Evolutionary conservation across 768 basidiomycete genomes (phyloP).

Genomic region (Mycena vitilis): DNA sequence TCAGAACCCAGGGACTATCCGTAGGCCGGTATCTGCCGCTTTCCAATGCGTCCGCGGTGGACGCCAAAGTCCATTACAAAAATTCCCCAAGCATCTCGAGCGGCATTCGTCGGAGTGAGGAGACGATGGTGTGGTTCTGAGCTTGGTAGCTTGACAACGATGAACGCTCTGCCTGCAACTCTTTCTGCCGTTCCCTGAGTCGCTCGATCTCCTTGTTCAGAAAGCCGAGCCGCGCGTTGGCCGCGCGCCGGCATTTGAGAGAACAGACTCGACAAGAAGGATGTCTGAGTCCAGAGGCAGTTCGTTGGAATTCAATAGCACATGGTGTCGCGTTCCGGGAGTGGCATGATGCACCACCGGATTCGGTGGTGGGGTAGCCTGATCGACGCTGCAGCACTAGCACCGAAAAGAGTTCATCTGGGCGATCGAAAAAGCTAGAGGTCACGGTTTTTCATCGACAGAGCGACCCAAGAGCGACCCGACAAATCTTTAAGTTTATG

Average conservation of each 20-base stretch:
- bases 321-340: slow-evolving; percentile 1
- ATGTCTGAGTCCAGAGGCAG: neutral
- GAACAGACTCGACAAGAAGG: neutral
- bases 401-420: too few relatives aligned
- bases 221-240: neutral
- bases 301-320: slow-evolving; percentile 10
- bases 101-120: slow-evolving; percentile 10
- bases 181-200: neutral
- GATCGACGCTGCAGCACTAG: too few relatives aligned
- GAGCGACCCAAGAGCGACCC: too few relatives aligned
- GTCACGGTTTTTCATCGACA: too few relatives aligned
- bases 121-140: neutral
- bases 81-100: slow-evolving; percentile 10
- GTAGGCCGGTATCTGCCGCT: neutral
- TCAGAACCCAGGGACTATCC: slow-evolving; percentile 1
- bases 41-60: too few relatives aligned
- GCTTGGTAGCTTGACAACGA: neutral
- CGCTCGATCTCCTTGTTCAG: too few relatives aligned
- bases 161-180: neutral
- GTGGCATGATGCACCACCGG: too few relatives aligned
- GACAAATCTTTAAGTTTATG: too few relatives aligned
- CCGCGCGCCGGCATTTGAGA: neutral
- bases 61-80: slow-evolving; percentile 11
- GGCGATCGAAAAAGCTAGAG: too few relatives aligned
- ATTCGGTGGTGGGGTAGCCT: neutral